Base-by-base conservation (phyloP, 1,139 yeast genomes). In the Debaryomyces fabryi region DNA sequence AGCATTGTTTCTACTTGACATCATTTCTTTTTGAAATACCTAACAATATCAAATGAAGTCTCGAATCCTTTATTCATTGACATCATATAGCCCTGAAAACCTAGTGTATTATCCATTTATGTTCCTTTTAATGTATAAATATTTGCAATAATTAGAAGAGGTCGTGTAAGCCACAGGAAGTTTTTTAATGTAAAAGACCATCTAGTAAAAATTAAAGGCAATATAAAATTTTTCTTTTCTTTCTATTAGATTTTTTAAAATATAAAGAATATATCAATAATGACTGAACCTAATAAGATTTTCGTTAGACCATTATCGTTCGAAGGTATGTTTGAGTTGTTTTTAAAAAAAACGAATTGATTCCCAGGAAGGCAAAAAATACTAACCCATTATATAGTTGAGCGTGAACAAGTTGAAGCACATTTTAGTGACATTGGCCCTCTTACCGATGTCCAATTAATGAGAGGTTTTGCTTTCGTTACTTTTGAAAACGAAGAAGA, bases 381-480 rank as follows among this genome's bases (percentile, higher is more conserved):
- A 25, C 42, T 40, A 29, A 47, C 45, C 12, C 21, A 32, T 25
- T 27, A 40, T 48, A 18, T 55, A 58, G 78, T 72, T 49, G 68
- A 76, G 44, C 74, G 73, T 51, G 85, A 84, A 53, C 87, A 85
- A 60, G 68, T 87, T 48, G 83, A 84, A 67, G 88, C 82, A 49
- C 83, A 82, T 64, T 86, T 87, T 62, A 68, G 83, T 13, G 76
- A 81, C 51, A 77, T 75, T 52, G 95, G 92, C 56, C 80, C 86
- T 45, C 72, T 87, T 58, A 73, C 76, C 54, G 90, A 85, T 59
- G 83, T 85, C 47, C 85, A 84, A 65, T 68, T 86, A 59, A 78
- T 85, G 79, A 83, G 86, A 63, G 92, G 92, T 41, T 86, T 83
- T 63, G 93, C 90, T 34, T 86, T 86, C 60, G 83, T 87, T 52